Conservation (phyloP, 225 moss, liverwort and hornwort species). For the Takakia lepidozioides region DNA sequence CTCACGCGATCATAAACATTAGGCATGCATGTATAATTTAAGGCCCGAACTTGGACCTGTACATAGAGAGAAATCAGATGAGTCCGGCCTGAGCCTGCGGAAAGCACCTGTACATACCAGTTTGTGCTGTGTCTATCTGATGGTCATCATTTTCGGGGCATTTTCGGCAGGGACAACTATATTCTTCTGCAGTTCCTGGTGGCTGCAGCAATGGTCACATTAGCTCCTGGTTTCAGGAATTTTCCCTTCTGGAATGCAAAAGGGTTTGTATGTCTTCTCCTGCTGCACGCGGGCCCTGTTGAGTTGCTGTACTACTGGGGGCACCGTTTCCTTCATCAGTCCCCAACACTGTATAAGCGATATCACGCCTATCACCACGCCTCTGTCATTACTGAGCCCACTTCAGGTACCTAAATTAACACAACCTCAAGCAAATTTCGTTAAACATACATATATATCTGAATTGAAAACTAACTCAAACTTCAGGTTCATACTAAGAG, state of each 20-base stretch:
- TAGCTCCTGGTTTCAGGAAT: slow-evolving; percentile 26
- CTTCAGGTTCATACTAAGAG: too few species aligned
- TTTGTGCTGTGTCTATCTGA: too few species aligned
- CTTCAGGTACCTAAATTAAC: slow-evolving; percentile 32
- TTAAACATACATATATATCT: too few species aligned
- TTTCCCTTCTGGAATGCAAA: slow-evolving; percentile 37
- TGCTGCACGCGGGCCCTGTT: slow-evolving; percentile 60
- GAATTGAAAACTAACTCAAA: too few species aligned
- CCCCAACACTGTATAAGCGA: slow-evolving; percentile 52
- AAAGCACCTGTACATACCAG: too few species aligned
- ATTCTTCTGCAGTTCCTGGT: slow-evolving; percentile 33
- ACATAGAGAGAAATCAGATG: neutral
- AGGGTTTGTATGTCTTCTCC: slow-evolving; percentile 36
- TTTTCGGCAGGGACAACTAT: slow-evolving; percentile 43
- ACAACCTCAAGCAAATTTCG: too few species aligned
- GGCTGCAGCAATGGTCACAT: slow-evolving; percentile 26
- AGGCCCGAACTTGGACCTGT: too few species aligned
- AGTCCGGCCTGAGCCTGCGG: too few species aligned
- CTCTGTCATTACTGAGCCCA: slow-evolving; percentile 59
- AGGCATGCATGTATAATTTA: too few species aligned
- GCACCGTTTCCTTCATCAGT: slow-evolving; percentile 65
- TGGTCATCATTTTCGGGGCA: neutral
- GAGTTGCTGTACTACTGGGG: slow-evolving; percentile 82
- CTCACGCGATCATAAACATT: too few species aligned
- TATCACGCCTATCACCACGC: slow-evolving; percentile 89